Evolutionary conservation across 2,329 filamentous ascomycete genomes (phyloP), one percentile per base, ranked within the genome.

Genomic region (Periglandula ipomoeae): DNA sequence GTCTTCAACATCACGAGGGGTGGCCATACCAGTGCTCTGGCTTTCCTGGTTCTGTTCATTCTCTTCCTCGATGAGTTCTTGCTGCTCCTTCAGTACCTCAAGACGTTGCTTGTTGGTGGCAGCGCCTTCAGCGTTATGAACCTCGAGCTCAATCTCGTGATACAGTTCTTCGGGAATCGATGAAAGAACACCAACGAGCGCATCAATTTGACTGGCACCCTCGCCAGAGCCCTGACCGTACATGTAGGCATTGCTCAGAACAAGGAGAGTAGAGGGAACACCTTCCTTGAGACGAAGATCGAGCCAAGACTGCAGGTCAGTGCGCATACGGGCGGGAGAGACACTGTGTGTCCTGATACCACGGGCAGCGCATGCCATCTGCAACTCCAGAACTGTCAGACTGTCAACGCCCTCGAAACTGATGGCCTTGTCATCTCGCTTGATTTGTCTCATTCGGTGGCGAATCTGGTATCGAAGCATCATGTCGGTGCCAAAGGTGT

Each of bases 51-150:
- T 87, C 71, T 98, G 91, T 72, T 93, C 81, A 55, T 91, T 94
- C 74, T 98, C 93, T 65, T 98, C 93, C 55, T 95, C 85, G 50
- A 98, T 98, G 54, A 98, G 81, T 65, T 96, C 93, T 67, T 98
- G 87, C 73, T 98, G 93, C 73, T 98, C 93, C 78, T 89, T 94
- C 64, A 98, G 79, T 15, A 98, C 93, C 73, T 98, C 93, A 38
- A 98, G 85, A 65, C 93, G 86, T 75, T 97, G 93, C 78, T 94
- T 96, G 80, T 98, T 98, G 56, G 93, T 98, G 22, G 93, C 93
- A 10, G 90, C 91, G 53, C 93, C 93, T 71, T 98, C 93, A 44
- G 91, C 90, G 53, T 85, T 95, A 76, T 96, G 89, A 9, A 98
- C 89, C 72, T 98, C 93, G 27, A 98, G 85, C 70, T 97, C 93